A percentile compares a stretch with the other conserved stretches of the same genome.
phyloP scores from a whole-genome alignment of 176 grass and related monocot species.

The Oryza longistaminata region DNA sequence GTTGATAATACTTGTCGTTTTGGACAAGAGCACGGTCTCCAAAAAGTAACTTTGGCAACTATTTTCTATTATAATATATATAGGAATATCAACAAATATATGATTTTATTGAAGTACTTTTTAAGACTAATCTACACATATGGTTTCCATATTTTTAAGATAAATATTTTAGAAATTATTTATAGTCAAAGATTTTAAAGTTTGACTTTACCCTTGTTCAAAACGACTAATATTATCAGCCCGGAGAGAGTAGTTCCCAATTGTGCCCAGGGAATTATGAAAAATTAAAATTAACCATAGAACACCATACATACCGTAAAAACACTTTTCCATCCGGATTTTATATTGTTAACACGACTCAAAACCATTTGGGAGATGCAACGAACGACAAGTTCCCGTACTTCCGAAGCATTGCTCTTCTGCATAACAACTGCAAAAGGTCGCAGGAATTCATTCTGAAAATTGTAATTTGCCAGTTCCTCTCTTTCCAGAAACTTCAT shows the following conservation, averaged over 20 bases:
- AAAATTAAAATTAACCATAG: conserved; percentile 19
- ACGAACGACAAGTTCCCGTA: conserved; percentile 88
- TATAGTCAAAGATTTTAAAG: no score
- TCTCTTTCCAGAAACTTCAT: conserved; percentile 99
- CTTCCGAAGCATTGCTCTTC: conserved; percentile 90
- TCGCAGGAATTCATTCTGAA: conserved; percentile 95
- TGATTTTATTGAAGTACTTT: no score
- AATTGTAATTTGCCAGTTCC: conserved; percentile 98
- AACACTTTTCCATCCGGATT: conserved; percentile 98
- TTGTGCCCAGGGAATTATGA: conserved; percentile 25
- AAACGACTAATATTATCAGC: no score
- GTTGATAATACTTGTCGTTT: no score
- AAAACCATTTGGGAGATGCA: conserved; percentile 98
- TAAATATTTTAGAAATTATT: no score
- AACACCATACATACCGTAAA: conserved; percentile 65
- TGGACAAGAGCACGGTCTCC: no score
- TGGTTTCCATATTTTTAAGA: not conserved
- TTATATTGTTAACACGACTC: conserved; percentile 94
- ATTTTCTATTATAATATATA: no score
- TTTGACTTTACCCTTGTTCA: no score
- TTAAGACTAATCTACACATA: no score
- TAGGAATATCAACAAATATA: no score
- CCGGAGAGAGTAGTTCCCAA: not conserved
- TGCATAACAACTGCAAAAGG: conserved; percentile 97
- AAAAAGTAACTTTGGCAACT: no score